These are phyloP conservation scores for Fraxinus floribunda DNA, from an alignment of 305 asterid species.

Conservation along the genomic window DNA sequence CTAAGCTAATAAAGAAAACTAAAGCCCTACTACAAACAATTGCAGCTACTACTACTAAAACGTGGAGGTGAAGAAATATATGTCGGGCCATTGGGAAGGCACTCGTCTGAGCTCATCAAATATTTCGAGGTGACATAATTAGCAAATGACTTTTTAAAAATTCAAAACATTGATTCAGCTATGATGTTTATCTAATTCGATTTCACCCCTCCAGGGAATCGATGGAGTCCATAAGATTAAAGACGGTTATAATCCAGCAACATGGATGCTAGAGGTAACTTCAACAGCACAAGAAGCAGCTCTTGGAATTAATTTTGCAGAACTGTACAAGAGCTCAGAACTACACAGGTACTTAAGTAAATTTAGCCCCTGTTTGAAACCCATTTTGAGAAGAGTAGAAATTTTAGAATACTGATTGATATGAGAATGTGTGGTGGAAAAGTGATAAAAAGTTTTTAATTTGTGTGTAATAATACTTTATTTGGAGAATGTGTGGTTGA, in stretches of 20 bases:
- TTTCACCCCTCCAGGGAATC: conserved; percentile 39
- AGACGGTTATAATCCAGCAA: conserved; percentile 90
- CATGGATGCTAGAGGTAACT: conserved; percentile 94
- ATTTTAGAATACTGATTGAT: no score
- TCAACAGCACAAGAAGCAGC: conserved; percentile 65
- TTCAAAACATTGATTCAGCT: neutral
- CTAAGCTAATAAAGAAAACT: conserved; percentile 7
- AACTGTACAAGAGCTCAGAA: conserved; percentile 65
- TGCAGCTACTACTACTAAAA: conserved; percentile 77
- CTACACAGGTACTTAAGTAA: conserved; percentile 46
- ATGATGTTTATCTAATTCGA: neutral
- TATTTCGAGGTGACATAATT: conserved; percentile 66
- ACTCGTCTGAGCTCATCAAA: conserved; percentile 58
- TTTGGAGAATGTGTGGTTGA: no score
- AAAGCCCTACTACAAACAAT: neutral
- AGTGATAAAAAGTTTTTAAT: no score
- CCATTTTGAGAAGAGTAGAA: no score
- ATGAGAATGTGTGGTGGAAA: no score
- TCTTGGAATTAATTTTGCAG: conserved; percentile 62
- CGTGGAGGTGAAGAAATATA: conserved; percentile 92
- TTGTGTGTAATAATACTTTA: no score
- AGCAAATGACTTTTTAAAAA: neutral
- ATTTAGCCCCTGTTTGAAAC: neutral
- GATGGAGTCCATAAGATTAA: conserved; percentile 54
- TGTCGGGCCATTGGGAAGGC: conserved; percentile 79